Evolutionary conservation across 169 alveolate species (phyloP).

Genomic region (Plasmodium blacklocki): DNA sequence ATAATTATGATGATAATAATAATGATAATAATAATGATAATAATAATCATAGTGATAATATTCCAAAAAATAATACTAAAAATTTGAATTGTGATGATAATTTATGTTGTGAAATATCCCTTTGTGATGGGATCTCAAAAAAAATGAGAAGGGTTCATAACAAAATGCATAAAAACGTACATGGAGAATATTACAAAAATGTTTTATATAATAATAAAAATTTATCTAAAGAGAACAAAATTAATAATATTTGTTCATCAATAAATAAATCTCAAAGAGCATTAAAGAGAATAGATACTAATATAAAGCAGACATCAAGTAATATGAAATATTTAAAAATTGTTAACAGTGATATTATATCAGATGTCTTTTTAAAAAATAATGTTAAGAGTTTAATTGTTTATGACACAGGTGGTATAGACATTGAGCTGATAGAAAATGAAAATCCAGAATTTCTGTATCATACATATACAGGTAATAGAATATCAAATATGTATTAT

Average conservation of each 20-base stretch:
- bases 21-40: neutral
- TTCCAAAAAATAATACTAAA: neutral
- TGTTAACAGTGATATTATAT: constrained; percentile 55
- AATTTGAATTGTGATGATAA: neutral
- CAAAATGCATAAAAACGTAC: neutral
- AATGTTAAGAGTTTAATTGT: constrained; percentile 59
- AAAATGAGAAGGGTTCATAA: no score
- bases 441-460: constrained; percentile 67
- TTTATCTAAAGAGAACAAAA: neutral
- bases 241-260: neutral
- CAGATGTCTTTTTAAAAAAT: constrained; percentile 67
- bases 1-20: neutral
- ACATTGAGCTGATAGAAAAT: constrained; percentile 64
- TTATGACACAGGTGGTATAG: constrained; percentile 68
- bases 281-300: neutral
- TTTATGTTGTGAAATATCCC: neutral
- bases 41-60: neutral
- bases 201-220: neutral
- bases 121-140: neutral
- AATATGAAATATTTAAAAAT: neutral
- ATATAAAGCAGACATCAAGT: neutral
- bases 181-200: neutral
- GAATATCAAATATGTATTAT: constrained; percentile 63
- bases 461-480: constrained; percentile 73
- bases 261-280: neutral